phyloP scores from a whole-genome alignment of 768 basidiomycete genomes.

The Clavulina sp. region DNA sequence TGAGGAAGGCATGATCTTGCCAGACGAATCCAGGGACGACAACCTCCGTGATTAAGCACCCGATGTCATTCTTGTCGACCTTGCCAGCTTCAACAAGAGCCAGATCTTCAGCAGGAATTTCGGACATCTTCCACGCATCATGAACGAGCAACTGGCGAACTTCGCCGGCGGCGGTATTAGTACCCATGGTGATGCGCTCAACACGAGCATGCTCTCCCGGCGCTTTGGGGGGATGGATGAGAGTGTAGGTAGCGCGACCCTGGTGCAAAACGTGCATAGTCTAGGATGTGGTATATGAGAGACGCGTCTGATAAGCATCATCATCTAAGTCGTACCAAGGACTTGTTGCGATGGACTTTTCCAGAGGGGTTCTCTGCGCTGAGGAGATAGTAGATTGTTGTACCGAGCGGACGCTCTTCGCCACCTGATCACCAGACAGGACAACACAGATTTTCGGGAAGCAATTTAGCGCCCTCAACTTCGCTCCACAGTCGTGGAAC shows the following conservation, averaged over 20 bases:
- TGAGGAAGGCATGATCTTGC: slow-evolving; percentile 34
- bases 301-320: not conserved
- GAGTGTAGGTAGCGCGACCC: slow-evolving; percentile 33
- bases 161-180: slow-evolving; percentile 27
- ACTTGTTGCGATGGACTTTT: slow-evolving; percentile 32
- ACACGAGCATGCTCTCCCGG: slow-evolving; percentile 18
- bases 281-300: slow-evolving; percentile 14
- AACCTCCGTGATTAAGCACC: slow-evolving; percentile 41
- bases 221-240: slow-evolving; percentile 22
- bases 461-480: too few relatives aligned
- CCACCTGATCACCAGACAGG: slow-evolving; percentile 13
- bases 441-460: not conserved
- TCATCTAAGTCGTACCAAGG: slow-evolving; percentile 27
- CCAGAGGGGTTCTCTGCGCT: slow-evolving; percentile 25
- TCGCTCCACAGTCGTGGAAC: not conserved
- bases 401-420: slow-evolving; percentile 22
- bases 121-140: slow-evolving; percentile 22
- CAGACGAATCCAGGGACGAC: slow-evolving; percentile 40
- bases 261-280: slow-evolving; percentile 36
- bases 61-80: slow-evolving; percentile 15
- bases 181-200: slow-evolving; percentile 28
- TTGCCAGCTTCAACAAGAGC: slow-evolving; percentile 2
- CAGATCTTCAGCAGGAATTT: slow-evolving; percentile 19
- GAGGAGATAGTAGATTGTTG: slow-evolving; percentile 34
- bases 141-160: slow-evolving; percentile 27